Conservation (phyloP, 2,329 filamentous ascomycete genomes). For the Cladobotryum protrusum region DNA sequence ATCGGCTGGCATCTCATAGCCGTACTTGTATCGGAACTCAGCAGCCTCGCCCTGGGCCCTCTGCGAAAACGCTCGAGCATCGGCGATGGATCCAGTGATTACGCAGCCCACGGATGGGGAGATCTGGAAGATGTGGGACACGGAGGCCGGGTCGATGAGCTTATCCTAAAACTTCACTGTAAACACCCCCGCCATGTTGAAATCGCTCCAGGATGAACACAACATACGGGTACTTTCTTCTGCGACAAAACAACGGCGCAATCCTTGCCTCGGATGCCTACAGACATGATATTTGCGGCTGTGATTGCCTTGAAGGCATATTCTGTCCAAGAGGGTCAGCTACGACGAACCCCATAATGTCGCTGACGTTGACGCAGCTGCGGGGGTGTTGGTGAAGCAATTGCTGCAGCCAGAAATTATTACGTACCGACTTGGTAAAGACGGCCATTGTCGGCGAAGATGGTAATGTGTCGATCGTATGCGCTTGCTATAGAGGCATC, state of each 20-base stretch:
- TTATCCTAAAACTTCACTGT: slow-evolving; percentile 65
- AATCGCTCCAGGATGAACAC: not conserved
- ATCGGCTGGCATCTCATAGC: slow-evolving; percentile 99
- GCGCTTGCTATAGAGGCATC: slow-evolving; percentile 50
- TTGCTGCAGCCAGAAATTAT: not conserved
- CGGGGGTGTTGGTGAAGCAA: too few species aligned
- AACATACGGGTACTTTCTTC: slow-evolving; percentile 95
- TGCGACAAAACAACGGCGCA: slow-evolving; percentile 96
- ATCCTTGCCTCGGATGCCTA: slow-evolving; percentile 92
- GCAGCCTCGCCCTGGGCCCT: slow-evolving; percentile 92
- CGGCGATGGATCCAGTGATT: slow-evolving; percentile 97
- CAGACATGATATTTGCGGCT: slow-evolving; percentile 96
- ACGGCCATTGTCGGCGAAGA: slow-evolving; percentile 97
- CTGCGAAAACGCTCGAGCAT: slow-evolving; percentile 88
- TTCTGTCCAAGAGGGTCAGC: slow-evolving; percentile 52
- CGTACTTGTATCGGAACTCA: slow-evolving; percentile 97
- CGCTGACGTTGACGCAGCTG: too few species aligned
- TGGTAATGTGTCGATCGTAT: slow-evolving; percentile 98
- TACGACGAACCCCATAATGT: not conserved
- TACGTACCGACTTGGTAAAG: slow-evolving; percentile 98
- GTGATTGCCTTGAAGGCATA: slow-evolving; percentile 99
- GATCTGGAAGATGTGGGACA: slow-evolving; percentile 95
- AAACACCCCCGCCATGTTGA: slow-evolving; percentile 10
- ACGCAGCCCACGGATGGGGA: slow-evolving; percentile 95
- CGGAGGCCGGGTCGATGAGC: slow-evolving; percentile 93